Evolutionary conservation across 176 grass and related monocot species (phyloP).

Genomic region (Saccharum spontaneum): DNA sequence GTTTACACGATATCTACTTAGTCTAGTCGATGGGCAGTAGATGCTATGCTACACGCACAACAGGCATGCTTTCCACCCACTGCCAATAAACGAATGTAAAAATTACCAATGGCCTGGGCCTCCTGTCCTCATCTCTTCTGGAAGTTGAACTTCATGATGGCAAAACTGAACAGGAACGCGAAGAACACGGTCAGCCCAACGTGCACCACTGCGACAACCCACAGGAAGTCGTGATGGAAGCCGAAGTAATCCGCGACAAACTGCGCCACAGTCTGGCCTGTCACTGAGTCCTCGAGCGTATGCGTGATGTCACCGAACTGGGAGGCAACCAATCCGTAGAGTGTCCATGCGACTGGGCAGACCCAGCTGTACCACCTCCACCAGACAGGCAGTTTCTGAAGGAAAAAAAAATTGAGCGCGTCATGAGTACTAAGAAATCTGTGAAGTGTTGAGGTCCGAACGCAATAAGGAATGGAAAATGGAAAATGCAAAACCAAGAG

Average conservation of each 20-base stretch:
- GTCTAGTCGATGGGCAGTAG: background rate
- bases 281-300: rapidly evolving
- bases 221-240: slow-evolving; percentile 62
- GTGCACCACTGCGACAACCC: slow-evolving; percentile 59
- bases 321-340: slow-evolving; percentile 73
- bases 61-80: background rate
- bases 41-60: background rate
- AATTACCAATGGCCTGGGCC: background rate
- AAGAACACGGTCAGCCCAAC: slow-evolving; percentile 51
- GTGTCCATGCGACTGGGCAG: slow-evolving; percentile 79
- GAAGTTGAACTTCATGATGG: slow-evolving; percentile 85
- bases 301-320: slow-evolving; percentile 60
- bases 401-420: background rate
- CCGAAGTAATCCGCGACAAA: slow-evolving; percentile 61
- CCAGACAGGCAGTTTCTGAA: slow-evolving; percentile 71
- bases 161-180: slow-evolving; percentile 74
- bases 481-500: background rate
- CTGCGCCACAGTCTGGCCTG: slow-evolving; percentile 10
- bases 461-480: background rate
- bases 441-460: background rate
- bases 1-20: slow-evolving; percentile 39
- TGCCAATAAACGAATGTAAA: slow-evolving; percentile 4
- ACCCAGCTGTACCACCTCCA: slow-evolving; percentile 86
- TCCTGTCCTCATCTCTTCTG: slow-evolving; percentile 61
- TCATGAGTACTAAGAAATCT: slow-evolving; percentile 11